Percentiles rank a stretch among this genome's conserved stretches.
Evolutionary conservation across 1,284 basidiomycete species (phyloP).

Genomic region (Heliocybe sulcata): DNA sequence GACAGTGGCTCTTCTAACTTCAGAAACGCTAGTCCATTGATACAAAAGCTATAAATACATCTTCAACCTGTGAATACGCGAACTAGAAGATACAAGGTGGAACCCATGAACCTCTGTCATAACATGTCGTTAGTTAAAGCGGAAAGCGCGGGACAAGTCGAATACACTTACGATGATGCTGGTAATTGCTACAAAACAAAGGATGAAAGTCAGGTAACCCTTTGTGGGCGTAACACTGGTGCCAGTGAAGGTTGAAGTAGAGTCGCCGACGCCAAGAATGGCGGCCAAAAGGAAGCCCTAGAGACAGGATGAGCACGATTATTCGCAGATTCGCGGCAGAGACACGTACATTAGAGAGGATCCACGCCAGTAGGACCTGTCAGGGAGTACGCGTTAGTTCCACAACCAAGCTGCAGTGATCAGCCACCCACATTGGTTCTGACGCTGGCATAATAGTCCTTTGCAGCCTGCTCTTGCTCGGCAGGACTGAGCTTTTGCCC

Average conservation of each 20-base stretch:
- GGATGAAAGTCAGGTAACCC: conserved; percentile 74
- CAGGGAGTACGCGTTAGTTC: background rate
- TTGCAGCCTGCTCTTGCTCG: conserved; percentile 71
- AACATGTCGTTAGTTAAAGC: conserved; percentile 6
- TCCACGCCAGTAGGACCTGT: conserved; percentile 76
- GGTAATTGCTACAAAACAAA: conserved; percentile 72
- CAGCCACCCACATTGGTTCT: conserved; percentile 71
- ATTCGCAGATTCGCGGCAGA: background rate
- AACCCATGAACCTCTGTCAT: conserved; percentile 49
- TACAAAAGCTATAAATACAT: conserved; percentile 1
- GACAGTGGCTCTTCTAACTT: too few species aligned
- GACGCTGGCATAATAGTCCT: conserved; percentile 87
- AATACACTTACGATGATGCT: conserved; percentile 48
- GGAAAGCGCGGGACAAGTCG: background rate
- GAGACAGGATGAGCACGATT: conserved; percentile 4
- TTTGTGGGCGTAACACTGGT: conserved; percentile 52
- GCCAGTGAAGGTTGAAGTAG: conserved; percentile 57
- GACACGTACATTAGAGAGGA: conserved; percentile 65
- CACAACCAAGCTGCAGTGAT: background rate
- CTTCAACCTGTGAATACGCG: conserved; percentile 52
- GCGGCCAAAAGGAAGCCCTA: conserved; percentile 69
- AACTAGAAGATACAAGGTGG: conserved; percentile 56
- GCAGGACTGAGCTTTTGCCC: conserved; percentile 27
- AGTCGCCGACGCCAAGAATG: conserved; percentile 65
- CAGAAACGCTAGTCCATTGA: background rate